These are phyloP conservation scores for Tetradesmus obliquus DNA, from an alignment of 139 green algal species.

Conservation along the genomic window DNA sequence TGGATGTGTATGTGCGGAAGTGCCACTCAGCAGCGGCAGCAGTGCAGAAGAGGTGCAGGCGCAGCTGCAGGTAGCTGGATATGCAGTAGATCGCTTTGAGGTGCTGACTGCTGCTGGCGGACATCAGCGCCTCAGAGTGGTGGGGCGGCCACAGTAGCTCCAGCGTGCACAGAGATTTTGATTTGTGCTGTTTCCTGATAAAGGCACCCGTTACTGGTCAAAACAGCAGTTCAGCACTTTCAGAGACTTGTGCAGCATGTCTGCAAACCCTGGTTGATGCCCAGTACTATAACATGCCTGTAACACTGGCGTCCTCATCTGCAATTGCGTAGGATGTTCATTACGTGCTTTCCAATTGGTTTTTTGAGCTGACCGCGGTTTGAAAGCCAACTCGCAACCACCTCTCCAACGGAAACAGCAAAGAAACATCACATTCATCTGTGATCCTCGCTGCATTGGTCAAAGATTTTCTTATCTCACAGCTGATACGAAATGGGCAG, in stretches of 20 bases:
- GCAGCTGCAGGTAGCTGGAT: constrained; percentile 6
- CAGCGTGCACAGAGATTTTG: not conserved
- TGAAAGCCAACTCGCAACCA: not conserved
- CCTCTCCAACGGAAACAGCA: not conserved
- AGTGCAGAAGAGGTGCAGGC: not conserved
- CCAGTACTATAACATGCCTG: not conserved
- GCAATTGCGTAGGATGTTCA: too few species aligned
- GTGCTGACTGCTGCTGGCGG: not conserved
- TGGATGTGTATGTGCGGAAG: constrained; percentile 58
- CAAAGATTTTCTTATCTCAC: too few species aligned
- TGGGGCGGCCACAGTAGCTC: not conserved
- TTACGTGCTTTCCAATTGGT: too few species aligned
- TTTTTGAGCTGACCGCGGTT: too few species aligned
- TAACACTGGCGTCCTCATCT: not conserved
- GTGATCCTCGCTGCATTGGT: too few species aligned
- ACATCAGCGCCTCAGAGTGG: constrained; percentile 1
- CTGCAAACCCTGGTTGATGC: not conserved
- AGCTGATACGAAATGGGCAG: not conserved
- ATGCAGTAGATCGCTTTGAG: not conserved
- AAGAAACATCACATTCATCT: not conserved
- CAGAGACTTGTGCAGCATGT: not conserved
- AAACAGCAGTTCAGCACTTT: not conserved
- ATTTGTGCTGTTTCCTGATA: too few species aligned
- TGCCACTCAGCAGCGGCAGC: not conserved
- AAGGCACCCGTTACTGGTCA: too few species aligned